Evolutionary conservation across 768 basidiomycete genomes (phyloP).

Genomic region (Dioszegia crocea): DNA sequence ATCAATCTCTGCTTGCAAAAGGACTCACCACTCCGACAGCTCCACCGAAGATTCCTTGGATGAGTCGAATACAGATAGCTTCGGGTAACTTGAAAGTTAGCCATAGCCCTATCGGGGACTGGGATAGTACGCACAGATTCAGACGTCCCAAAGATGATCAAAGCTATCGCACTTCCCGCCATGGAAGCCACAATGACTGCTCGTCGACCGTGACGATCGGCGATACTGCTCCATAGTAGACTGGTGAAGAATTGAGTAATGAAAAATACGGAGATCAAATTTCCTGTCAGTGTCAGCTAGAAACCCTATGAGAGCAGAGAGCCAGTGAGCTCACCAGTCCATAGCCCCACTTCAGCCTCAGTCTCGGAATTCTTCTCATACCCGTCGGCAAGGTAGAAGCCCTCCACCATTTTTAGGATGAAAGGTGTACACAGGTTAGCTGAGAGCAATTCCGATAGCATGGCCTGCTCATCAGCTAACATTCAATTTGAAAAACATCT

Average conservation of each 20-base stretch:
- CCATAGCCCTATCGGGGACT: not conserved
- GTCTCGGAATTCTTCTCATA: slow-evolving; percentile 62
- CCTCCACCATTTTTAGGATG: slow-evolving; percentile 88
- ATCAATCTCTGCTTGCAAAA: not conserved
- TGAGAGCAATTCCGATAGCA: slow-evolving; percentile 90
- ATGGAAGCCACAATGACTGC: slow-evolving; percentile 79
- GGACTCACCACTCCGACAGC: slow-evolving; percentile 79
- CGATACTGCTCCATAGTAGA: slow-evolving; percentile 92
- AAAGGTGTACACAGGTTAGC: slow-evolving; percentile 92
- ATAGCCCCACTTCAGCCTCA: slow-evolving; percentile 81
- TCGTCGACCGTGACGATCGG: slow-evolving; percentile 82
- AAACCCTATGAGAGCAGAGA: too few relatives aligned
- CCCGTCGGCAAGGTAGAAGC: slow-evolving; percentile 42
- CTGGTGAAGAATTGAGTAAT: slow-evolving; percentile 94
- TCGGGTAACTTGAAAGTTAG: slow-evolving; percentile 58
- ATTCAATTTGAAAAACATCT: not conserved
- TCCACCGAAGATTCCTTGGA: slow-evolving; percentile 88
- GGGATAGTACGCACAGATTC: slow-evolving; percentile 55
- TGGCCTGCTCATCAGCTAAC: slow-evolving; percentile 57
- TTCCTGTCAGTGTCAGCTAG: slow-evolving; percentile 71
- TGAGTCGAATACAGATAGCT: slow-evolving; percentile 77
- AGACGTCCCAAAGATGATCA: slow-evolving; percentile 49
- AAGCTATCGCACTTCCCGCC: slow-evolving; percentile 61
- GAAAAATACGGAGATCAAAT: slow-evolving; percentile 94
- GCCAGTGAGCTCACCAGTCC: slow-evolving; percentile 75